Evolutionary conservation across 2,329 filamentous ascomycete species (phyloP).

Genomic region (Colletotrichum sp.): DNA sequence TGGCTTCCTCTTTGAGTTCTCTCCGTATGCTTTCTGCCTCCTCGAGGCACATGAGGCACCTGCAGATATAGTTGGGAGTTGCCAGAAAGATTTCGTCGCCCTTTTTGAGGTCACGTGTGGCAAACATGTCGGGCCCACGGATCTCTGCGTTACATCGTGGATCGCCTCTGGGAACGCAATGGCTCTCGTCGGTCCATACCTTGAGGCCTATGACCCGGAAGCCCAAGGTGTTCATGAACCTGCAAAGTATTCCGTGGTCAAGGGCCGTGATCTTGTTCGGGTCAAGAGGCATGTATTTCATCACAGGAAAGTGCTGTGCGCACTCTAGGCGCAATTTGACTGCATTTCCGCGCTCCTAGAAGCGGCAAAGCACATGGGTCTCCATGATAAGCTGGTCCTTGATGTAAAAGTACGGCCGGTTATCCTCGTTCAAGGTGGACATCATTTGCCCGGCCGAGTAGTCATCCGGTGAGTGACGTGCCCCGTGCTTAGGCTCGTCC

Average conservation of each 20-base stretch:
- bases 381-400: not conserved
- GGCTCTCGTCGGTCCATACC: not conserved
- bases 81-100: not conserved
- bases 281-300: not conserved
- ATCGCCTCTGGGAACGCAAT: not conserved
- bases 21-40: not conserved
- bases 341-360: not conserved
- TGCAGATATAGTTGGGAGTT: not conserved
- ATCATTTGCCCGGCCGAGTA: not conserved
- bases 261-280: not conserved
- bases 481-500: not conserved
- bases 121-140: not conserved
- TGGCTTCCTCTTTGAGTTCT: not conserved
- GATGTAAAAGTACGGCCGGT: not conserved
- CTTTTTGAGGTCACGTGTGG: not conserved
- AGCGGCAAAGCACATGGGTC: not conserved
- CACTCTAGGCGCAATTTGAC: not conserved
- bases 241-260: not conserved
- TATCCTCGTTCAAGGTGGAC: not conserved
- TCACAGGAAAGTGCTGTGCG: not conserved
- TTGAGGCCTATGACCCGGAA: not conserved
- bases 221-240: not conserved
- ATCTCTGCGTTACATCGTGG: not conserved
- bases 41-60: not conserved
- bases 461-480: not conserved